A percentile compares a stretch with the other conserved stretches of the same genome.
These are phyloP conservation scores for Nakazawaea pomicola DNA, from an alignment of 805 yeast species.

Conservation along the genomic window DNA sequence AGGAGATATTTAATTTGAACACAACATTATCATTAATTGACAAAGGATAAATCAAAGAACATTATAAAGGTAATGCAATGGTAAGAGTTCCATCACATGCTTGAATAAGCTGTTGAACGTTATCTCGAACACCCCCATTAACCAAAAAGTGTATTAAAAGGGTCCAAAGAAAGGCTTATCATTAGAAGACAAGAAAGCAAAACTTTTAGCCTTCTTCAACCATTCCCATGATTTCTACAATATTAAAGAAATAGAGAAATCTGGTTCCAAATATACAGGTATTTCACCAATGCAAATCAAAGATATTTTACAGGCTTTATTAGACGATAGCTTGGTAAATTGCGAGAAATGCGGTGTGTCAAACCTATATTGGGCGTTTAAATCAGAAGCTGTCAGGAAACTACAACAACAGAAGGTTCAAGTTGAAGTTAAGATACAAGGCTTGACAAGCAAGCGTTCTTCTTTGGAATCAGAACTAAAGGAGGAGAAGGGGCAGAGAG, in stretches of 20 bases:
- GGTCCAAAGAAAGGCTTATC: constrained; percentile 25
- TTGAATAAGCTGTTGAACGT: neutral
- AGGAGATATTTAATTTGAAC: too few relatives aligned
- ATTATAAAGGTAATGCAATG: too few relatives aligned
- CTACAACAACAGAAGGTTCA: constrained; percentile 14
- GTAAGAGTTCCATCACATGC: neutral
- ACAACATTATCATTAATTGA: too few relatives aligned
- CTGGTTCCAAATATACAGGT: constrained; percentile 40
- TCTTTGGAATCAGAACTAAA: constrained; percentile 15
- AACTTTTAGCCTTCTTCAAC: constrained; percentile 34
- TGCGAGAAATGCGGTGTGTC: constrained; percentile 53
- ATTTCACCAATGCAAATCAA: constrained; percentile 52
- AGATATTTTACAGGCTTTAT: constrained; percentile 38
- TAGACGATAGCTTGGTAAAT: constrained; percentile 45
- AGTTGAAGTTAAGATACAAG: constrained; percentile 17
- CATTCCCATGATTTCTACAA: constrained; percentile 35
- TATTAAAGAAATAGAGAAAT: constrained; percentile 46
- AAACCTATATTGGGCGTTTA: constrained; percentile 48
- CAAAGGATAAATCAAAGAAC: too few relatives aligned
- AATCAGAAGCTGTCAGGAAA: constrained; percentile 20
- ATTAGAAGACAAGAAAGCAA: constrained; percentile 34
- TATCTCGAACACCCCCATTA: too few relatives aligned
- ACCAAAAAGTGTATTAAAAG: too few relatives aligned
- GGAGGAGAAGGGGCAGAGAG: too few relatives aligned
- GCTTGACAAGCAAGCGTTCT: constrained; percentile 11